Base-by-base conservation (phyloP, 495 filamentous ascomycete species). In the Annulohypoxylon maeteangense region DNA sequence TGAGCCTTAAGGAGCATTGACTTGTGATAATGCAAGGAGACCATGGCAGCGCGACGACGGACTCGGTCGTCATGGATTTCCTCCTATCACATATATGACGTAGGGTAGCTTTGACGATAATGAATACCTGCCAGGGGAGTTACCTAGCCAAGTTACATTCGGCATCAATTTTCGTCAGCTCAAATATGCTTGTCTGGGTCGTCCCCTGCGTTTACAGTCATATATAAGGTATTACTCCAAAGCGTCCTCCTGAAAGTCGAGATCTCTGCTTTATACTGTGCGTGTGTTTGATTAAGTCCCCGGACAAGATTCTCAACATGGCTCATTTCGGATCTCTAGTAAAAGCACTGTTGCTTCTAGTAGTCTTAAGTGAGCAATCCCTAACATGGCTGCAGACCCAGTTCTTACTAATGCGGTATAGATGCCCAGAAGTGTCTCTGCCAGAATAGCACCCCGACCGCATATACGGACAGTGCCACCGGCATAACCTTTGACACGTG, bases 401-500 rank as follows among this genome's bases (percentile, higher is more conserved):
- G 4, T 10, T 57, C 61, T 65, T 62, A 38, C 69, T 76, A 61
- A 76, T 34, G 18, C 25, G 11, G 44, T 20, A 20, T 36, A 76
- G 75, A 75, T 63, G 10, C 70, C 60, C 68, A 63, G 51, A 60
- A 62, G 70, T 76, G 75, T 58, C 44, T 72, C 34, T 66, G 75
- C 16, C 75, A 76, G 45, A 40, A 20, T 34, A 51, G 62, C 38
- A 58, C 68, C 10, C 71, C 75, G 32, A 72, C 75, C 22, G 27
- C 72, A 11, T 79, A 73, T 44, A 76, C 55, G 22, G 77, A 79
- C 48, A 70, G 56, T 27, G 29, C 70, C n/a, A 79, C 77, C 7
- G 75, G 75, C 3, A 79, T 79, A 45, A 74, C 23, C 11, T 79
- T 79, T 27, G 75, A 76, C 27, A 76, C 66, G 61, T 74, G 71